Base-by-base conservation (phyloP, 2,329 filamentous ascomycete species). In the Paramyrothecium sp. region DNA sequence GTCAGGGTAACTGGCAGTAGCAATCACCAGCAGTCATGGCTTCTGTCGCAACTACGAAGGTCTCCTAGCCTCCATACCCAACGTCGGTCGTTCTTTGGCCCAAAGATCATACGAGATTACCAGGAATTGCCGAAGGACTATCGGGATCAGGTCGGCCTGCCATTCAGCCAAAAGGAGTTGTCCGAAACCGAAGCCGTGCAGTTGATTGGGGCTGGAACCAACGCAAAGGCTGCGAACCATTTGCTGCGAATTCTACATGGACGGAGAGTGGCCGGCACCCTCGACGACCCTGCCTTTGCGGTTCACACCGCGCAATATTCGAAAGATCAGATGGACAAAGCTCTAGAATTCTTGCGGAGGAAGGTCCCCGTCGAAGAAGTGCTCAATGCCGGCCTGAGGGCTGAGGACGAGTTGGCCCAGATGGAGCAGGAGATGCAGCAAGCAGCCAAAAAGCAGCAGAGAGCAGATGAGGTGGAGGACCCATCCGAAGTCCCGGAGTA, bases 161-260 rank as follows among this genome's bases (percentile, higher is more conserved):
- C 74, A 0, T 89, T 88, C 60, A 71, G 79, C 50, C 70, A 67
- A 7, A 69, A 72, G 3, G 80, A 84, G n/a, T 72, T 89, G 20
- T 74, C 74, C 2, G 70, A 77, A 19, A 66, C 68, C 10, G 81
- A 87, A 63, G 73, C 78, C 7, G 64, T 73, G 17, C 58, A 62
- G 11, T 74, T 87, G 41, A 87, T 88, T 59, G 82, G 83, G 2
- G 65, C 75, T 5, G 71, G 73, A 13, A 73, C 86, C 50, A 70
- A 74, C 58, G 67, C 75, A 1, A 61, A 65, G 3, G 65, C 69
- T 5, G 86, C 80, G 20, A 88, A 88, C 66, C 72, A 71, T 49
- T 69, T 88, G 48, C 70, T 89, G 53, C 75, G 76, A 54, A 82
- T 88, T 53, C 70, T 88, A 13, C 86, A 89, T 66, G 86, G 86